Percentiles rank a stretch among this genome's conserved stretches.
phyloP scores from a whole-genome alignment of 192 early-diverging fungal species.

The Backusella luteola region DNA sequence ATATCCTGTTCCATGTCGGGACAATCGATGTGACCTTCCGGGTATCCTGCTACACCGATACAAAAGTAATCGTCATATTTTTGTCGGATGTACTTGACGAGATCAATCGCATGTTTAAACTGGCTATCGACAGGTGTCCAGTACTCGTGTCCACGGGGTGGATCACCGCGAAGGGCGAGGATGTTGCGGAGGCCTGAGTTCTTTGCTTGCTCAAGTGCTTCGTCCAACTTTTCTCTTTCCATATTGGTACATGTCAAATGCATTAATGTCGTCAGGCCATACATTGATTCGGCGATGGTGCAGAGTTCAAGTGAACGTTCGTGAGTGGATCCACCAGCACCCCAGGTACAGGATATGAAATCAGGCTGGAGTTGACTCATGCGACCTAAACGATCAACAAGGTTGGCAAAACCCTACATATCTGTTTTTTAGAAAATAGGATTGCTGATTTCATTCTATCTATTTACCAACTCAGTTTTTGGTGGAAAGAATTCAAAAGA shows the following conservation, averaged over 20 bases:
- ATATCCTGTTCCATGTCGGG: slow-evolving; percentile 51
- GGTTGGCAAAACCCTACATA: slow-evolving; percentile 70
- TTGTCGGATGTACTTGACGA: slow-evolving; percentile 77
- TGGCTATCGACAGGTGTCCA: slow-evolving; percentile 73
- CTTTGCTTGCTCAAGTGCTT: slow-evolving; percentile 58
- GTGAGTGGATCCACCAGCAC: slow-evolving; percentile 76
- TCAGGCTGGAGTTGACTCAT: slow-evolving; percentile 74
- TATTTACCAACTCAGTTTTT: slow-evolving; percentile 74
- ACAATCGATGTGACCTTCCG: slow-evolving; percentile 79
- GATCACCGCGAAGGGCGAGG: slow-evolving; percentile 81
- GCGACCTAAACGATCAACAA: slow-evolving; percentile 80
- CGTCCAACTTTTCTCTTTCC: slow-evolving; percentile 75
- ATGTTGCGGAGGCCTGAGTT: slow-evolving; percentile 79
- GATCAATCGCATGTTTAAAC: slow-evolving; percentile 74
- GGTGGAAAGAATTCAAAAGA: slow-evolving; percentile 99
- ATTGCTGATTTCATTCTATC: not conserved
- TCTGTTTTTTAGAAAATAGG: slow-evolving; percentile 4
- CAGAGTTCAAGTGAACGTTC: slow-evolving; percentile 72
- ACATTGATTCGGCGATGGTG: slow-evolving; percentile 68
- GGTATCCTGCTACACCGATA: slow-evolving; percentile 87
- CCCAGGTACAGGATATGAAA: slow-evolving; percentile 86
- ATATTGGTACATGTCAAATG: slow-evolving; percentile 92
- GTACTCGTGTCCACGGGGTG: slow-evolving; percentile 74
- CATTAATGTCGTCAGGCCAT: slow-evolving; percentile 80
- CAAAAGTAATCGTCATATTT: slow-evolving; percentile 83